phyloP scores from a whole-genome alignment of 2,329 filamentous ascomycete species.

The Fusarium miscanthi region DNA sequence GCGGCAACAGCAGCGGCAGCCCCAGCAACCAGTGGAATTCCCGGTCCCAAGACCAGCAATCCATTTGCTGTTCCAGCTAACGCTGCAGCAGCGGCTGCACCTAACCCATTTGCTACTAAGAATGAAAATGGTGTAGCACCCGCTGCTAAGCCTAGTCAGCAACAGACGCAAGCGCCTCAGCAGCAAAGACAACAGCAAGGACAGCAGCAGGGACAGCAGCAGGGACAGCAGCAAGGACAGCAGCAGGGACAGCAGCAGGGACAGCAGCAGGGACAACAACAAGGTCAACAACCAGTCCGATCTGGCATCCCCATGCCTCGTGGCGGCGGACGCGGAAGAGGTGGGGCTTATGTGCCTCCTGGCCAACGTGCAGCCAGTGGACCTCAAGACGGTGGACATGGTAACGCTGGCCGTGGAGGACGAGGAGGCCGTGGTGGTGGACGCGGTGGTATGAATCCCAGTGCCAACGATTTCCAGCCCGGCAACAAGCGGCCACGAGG shows the following conservation, averaged over 20 bases:
- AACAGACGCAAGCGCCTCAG: slow-evolving; percentile 28
- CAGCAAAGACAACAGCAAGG: slow-evolving; percentile 20
- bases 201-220: slow-evolving; percentile 19
- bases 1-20: slow-evolving; percentile 26
- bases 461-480: slow-evolving; percentile 66
- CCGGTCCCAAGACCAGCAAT: slow-evolving; percentile 44
- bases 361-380: slow-evolving; percentile 52
- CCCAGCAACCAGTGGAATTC: slow-evolving; percentile 36
- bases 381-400: slow-evolving; percentile 50
- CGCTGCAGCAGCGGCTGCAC: slow-evolving; percentile 18
- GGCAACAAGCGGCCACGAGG: slow-evolving; percentile 68
- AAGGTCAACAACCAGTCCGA: slow-evolving; percentile 40
- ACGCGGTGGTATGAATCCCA: slow-evolving; percentile 60
- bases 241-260: slow-evolving; percentile 25
- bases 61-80: slow-evolving; percentile 48
- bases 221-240: slow-evolving; percentile 1
- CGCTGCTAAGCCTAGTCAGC: slow-evolving; percentile 28
- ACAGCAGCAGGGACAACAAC: slow-evolving; percentile 15
- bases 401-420: slow-evolving; percentile 47
- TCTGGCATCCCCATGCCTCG: slow-evolving; percentile 57
- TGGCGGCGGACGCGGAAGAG: slow-evolving; percentile 55
- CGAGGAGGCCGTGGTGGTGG: slow-evolving; percentile 59
- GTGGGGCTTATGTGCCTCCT: slow-evolving; percentile 53
- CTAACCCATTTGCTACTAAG: slow-evolving; percentile 47
- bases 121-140: slow-evolving; percentile 26